Evolutionary conservation across 2,329 filamentous ascomycete species (phyloP).

Genomic region (Sporothrix mexicana): DNA sequence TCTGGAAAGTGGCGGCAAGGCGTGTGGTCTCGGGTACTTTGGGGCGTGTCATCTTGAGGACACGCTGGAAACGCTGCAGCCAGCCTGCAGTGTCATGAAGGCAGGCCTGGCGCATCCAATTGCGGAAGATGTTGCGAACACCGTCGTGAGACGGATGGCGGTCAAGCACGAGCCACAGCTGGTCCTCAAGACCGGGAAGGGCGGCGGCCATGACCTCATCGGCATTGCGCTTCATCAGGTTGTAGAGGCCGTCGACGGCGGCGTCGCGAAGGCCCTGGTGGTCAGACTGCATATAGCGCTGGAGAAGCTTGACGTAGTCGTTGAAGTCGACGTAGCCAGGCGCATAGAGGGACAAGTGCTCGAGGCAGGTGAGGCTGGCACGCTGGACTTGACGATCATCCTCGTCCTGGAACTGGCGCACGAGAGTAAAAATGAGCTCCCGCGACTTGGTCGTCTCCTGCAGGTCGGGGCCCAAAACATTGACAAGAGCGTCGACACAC

Average conservation of each 20-base stretch:
- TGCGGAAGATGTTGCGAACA: conserved; percentile 84
- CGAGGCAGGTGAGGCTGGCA: conserved; percentile 80
- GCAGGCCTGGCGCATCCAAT: conserved; percentile 92
- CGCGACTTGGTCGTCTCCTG: conserved; percentile 92
- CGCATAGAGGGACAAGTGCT: conserved; percentile 91
- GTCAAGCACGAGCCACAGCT: conserved; percentile 90
- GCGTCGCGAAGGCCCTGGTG: conserved; percentile 74
- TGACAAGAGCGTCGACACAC: conserved; percentile 93
- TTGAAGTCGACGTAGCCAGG: conserved; percentile 83
- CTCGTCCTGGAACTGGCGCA: conserved; percentile 81
- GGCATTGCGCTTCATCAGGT: conserved; percentile 91
- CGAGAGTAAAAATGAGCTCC: conserved; percentile 86
- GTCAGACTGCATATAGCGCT: conserved; percentile 74
- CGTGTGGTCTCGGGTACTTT: conserved; percentile 62
- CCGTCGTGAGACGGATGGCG: conserved; percentile 75
- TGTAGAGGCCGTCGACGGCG: conserved; percentile 87
- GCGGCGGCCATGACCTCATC: conserved; percentile 80
- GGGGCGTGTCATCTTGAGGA: conserved; percentile 84
- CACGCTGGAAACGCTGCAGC: conserved; percentile 85
- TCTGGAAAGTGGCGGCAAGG: conserved; percentile 34
- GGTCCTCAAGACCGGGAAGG: conserved; percentile 80
- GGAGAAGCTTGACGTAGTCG: conserved; percentile 81
- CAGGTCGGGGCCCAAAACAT: conserved; percentile 91
- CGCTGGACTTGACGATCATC: conserved; percentile 72
- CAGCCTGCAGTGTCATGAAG: conserved; percentile 80